Percentiles rank a stretch among this genome's conserved stretches.
phyloP scores from a whole-genome alignment of 495 filamentous ascomycete genomes.

The Penicillium cinerascens region DNA sequence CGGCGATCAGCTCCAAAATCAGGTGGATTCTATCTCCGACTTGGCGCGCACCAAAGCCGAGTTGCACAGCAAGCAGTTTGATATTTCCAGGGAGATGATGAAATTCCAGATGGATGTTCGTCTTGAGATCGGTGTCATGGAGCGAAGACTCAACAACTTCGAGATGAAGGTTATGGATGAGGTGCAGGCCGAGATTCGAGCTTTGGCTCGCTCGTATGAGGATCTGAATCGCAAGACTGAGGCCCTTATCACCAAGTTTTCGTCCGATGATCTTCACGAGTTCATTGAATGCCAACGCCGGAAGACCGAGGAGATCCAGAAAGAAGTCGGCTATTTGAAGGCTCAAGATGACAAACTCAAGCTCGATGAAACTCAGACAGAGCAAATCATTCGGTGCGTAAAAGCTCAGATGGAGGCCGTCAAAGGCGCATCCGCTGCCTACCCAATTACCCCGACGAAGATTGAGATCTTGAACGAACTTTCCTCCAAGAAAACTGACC shows the following conservation, averaged over 20 bases:
- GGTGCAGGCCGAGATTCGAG: conserved; percentile 6
- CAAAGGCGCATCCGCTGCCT: not conserved
- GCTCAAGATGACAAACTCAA: not conserved
- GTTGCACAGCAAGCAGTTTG: conserved; percentile 3
- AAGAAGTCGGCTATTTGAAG: conserved; percentile 4
- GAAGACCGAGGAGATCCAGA: conserved; percentile 9
- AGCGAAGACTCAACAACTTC: conserved; percentile 6
- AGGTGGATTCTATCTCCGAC: conserved; percentile 6
- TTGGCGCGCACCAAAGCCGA: conserved; percentile 10
- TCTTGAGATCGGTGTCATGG: conserved; percentile 9
- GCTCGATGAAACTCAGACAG: not conserved
- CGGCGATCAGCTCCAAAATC: conserved; percentile 11
- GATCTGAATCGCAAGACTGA: conserved; percentile 11
- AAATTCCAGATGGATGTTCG: conserved; percentile 13
- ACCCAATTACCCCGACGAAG: not conserved
- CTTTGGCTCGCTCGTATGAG: conserved; percentile 2
- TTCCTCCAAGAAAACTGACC: not conserved
- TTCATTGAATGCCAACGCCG: conserved; percentile 6
- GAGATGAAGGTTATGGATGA: conserved; percentile 11
- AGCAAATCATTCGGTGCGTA: not conserved
- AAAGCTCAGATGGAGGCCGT: not conserved
- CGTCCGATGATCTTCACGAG: not conserved
- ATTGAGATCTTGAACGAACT: not conserved
- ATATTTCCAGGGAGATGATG: conserved; percentile 9
- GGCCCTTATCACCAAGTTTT: not conserved